A percentile compares a stretch with the other conserved stretches of the same genome.
Conservation (phyloP, 208 protist genomes). For the Trypanosoma lewisi region DNA sequence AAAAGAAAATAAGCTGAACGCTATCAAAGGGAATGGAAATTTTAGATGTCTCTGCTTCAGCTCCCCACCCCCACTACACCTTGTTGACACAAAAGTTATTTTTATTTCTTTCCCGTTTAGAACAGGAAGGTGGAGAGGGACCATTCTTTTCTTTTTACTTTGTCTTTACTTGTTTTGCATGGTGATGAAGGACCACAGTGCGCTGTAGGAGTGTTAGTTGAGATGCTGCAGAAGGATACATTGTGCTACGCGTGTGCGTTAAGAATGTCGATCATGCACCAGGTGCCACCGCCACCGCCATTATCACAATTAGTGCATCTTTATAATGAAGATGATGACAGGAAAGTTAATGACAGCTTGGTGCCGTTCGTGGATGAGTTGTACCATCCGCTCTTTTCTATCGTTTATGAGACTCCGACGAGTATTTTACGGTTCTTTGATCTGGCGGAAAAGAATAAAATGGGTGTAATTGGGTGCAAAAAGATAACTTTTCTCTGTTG, state of each 20-base stretch:
- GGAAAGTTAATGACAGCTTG: neutral
- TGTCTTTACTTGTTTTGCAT: neutral
- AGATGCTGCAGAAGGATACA: constrained; percentile 30
- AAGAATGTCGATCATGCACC: constrained; percentile 84
- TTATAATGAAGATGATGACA: neutral
- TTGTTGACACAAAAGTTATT: no score
- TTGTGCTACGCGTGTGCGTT: constrained; percentile 80
- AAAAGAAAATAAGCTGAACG: no score
- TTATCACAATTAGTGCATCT: neutral
- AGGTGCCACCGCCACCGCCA: constrained; percentile 40
- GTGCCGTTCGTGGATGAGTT: constrained; percentile 45
- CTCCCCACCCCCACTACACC: no score
- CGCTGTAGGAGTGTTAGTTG: neutral
- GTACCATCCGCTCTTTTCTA: constrained; percentile 63
- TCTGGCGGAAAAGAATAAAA: neutral
- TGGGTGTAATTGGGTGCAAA: constrained; percentile 27
- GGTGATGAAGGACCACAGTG: neutral
- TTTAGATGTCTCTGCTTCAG: no score
- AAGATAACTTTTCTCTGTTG: constrained; percentile 58
- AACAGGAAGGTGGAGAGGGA: no score
- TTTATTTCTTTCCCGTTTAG: no score
- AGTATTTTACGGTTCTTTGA: constrained; percentile 61
- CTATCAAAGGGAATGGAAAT: no score
- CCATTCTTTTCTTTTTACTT: constrained; percentile 3
- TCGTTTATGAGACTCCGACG: constrained; percentile 65